Evolutionary conservation across 2,329 filamentous ascomycete genomes (phyloP), one percentile per base, ranked within the genome.

Genomic region (Claviceps arundinis): DNA sequence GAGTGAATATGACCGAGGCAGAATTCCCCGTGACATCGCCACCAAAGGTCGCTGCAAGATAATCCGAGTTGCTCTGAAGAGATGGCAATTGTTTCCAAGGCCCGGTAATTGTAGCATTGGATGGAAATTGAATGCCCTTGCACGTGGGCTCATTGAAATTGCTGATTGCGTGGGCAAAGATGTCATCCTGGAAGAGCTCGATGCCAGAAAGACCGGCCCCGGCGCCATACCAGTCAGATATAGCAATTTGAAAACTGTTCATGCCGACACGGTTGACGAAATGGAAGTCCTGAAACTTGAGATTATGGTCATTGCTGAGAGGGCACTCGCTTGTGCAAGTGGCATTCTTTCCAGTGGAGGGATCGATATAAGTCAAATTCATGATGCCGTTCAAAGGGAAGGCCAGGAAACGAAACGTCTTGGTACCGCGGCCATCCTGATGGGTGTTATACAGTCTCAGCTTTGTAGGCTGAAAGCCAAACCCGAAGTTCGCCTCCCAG

Each of bases 281-380:
- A 58, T 81, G 78, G 64, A 97, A 98, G 61, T 98, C 93, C 66
- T 96, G 90, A 59, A 80, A 94, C 49, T 74, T 67, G 48, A 83
- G 66, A 5, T 75, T 78, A 17, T 74, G 69, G 61, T 88, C 81
- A 62, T 82, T 74, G 56, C 86, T 89, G 47, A 98, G 76, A n/a
- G 90, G 87, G 61, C 93, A 98, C 61, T 81, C 77, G 55, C 82
- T 84, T 50, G 90, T 89, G 69, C 93, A 98, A 53, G 78, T 82
- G 34, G 73, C 69, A 52, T 84, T 83, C 49, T 78, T 71, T 26
- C 85, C 85, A 1, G 80, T 85, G 41, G 65, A 72, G 24, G 85
- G 84, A 62, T 97, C 89, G 56, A 83, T 82, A 60, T 93, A 97
- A 40, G 89, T 95, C 62, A 98, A 77, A 68, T 97, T 96, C 82